Evolutionary conservation across 495 filamentous ascomycete species (phyloP).

Genomic region (Tuber aestivum): DNA sequence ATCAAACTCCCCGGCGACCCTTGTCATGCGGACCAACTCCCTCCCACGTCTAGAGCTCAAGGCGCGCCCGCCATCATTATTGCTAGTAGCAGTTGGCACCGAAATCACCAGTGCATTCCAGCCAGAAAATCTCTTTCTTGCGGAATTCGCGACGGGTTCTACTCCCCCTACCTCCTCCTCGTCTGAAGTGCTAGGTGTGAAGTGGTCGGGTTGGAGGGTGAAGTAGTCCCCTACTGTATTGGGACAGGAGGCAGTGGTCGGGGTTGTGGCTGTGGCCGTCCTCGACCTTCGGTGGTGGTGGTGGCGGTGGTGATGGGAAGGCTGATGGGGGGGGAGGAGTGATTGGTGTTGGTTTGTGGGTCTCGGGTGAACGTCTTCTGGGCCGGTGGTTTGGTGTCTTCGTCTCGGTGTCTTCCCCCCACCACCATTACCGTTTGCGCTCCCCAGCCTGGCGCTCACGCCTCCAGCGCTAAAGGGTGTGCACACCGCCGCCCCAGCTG

Average conservation of each 20-base stretch:
- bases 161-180: conserved; percentile 4
- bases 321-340: neutral
- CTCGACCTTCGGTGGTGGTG: neutral
- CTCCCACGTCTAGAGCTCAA: conserved; percentile 13
- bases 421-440: neutral
- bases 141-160: conserved; percentile 17
- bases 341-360: neutral
- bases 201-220: neutral
- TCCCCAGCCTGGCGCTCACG: neutral
- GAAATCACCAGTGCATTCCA: neutral
- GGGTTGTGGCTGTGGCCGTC: neutral
- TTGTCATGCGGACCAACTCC: conserved; percentile 22
- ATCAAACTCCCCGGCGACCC: conserved; percentile 16
- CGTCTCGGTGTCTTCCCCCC: neutral
- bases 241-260: neutral
- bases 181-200: neutral
- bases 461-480: no score
- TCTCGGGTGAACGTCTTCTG: neutral
- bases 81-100: neutral
- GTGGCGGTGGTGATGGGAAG: no score
- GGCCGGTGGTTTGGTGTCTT: conserved; percentile 1
- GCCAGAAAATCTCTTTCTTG: conserved; percentile 3
- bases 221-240: neutral
- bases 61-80: neutral
- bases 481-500: neutral